Base-by-base conservation (phyloP, 2,329 filamentous ascomycete genomes). In the Botrytis medusae region DNA sequence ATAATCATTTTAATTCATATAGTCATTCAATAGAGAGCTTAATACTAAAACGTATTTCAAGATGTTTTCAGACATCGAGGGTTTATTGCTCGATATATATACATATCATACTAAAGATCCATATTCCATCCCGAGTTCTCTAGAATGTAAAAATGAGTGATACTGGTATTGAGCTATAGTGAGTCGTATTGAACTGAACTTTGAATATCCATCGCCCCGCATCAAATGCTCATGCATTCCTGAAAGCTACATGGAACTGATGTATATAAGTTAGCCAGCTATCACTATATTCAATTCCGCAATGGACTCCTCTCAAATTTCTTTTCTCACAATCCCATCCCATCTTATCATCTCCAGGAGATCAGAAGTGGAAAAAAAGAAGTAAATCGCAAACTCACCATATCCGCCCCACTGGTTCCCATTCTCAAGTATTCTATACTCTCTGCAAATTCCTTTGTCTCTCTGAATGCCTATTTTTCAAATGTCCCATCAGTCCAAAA, bases 391-490 rank as follows among this genome's bases (percentile, higher is more conserved):
- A 64, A 51, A 37, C 61, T 48, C 29, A 74, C 72, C 40, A 74
- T 51, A 7, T 72, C 51, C 3, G 14, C 51, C 9, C 69, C 69
- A 60, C 46, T 63, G 14, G 44, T 51, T 7, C 48, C 69, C 16
- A 61, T 44, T 25, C 10, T 68, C 64, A 80, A 71, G 34, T 75
- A 44, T 25, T 40, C 62, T 34, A 77, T 74, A 71, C n/a, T 74
- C 65, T 68, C 64, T 18, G 2, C 5, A 63, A 78, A 79, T 16
- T 54, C 14, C 29, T 77, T 68, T 25, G 75, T 77, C 54, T 77
- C 74, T 42, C 72, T 74, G 62, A 79, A 79, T 22, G 73, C 65
- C 69, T 71, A 22, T 8, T 4, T 7, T 48, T n/a, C 20, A 22
- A 54, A 63, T 16, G 32, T 16, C 32, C 25, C 5, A 34, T 65